Conservation (phyloP, 1,139 yeast species). For the Starmera stellimalicola region DNA sequence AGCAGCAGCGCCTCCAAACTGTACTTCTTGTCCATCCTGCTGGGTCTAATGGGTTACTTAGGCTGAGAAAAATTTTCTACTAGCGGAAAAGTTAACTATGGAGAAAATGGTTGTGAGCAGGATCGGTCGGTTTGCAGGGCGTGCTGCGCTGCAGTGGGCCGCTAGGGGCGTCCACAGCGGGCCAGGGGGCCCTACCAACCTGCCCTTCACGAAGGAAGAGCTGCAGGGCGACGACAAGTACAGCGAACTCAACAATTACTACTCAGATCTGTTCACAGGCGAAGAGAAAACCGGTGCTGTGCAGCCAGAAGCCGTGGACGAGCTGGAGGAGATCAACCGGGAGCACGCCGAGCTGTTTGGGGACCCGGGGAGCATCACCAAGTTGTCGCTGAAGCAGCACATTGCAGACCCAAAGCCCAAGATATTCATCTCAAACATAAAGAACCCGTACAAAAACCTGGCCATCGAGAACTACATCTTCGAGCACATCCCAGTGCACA, state of each 20-base stretch:
- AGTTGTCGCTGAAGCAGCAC: conserved; percentile 8
- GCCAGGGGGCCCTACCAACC: no score
- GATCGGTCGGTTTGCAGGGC: no score
- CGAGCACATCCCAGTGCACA: conserved; percentile 41
- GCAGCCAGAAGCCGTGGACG: conserved; percentile 4
- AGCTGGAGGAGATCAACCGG: conserved; percentile 15
- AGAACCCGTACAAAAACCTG: conserved; percentile 68
- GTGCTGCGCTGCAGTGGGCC: no score
- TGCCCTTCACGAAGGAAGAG: conserved; percentile 5
- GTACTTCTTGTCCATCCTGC: conserved; percentile 16
- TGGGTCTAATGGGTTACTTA: neutral
- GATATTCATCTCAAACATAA: conserved; percentile 34
- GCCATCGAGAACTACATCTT: conserved; percentile 80
- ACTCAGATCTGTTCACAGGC: conserved; percentile 16
- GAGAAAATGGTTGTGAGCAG: no score
- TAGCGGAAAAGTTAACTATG: no score
- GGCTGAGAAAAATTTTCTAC: neutral
- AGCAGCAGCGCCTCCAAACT: conserved; percentile 28
- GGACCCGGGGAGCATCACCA: conserved; percentile 2
- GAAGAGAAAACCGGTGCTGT: neutral
- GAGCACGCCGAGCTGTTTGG: conserved; percentile 19
- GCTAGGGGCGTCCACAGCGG: no score
- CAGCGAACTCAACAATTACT: conserved; percentile 14
- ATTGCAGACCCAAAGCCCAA: conserved; percentile 6
- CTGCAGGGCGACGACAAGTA: conserved; percentile 12